Evolutionary conservation across 192 early-diverging fungal species (phyloP), one percentile per base, ranked within the genome.

Genomic region (Gigaspora rosea): DNA sequence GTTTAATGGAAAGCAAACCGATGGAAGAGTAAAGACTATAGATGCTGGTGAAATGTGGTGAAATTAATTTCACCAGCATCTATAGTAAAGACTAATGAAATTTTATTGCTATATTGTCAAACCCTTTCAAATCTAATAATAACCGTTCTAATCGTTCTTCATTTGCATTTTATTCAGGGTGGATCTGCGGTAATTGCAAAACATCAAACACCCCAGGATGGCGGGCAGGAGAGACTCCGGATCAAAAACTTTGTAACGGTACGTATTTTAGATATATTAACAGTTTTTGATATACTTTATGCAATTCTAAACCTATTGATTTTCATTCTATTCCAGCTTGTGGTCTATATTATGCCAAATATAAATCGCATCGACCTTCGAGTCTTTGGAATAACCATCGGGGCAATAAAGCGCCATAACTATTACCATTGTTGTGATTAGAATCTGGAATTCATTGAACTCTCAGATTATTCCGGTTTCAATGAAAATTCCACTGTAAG

Each of bases 221-320:
- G 78, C 35, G 73, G 56, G 78, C 78, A 12, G 78, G 71, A 20
- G 78, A 75, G 52, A 75, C 78, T 27, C 72, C 78, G 11, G 78
- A 79, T 16, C 62, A 79, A 61, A 79, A 75, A 49, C 62, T 79
- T 32, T 79, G 78, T 65, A 79, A 75, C n/a, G 73, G 78, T 79
- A 66, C 11, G 33, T 73, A 0, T 56, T 56, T n/a, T 18, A 18
- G 52, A 18, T 11, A 62, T 58, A 22, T 46, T 15, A 10, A 20
- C 13, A 11, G 41, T 36, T 41, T 36, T 16, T 20, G 33, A 15
- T 36, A 22, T 63, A 11, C 11, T 33, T 4, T 47, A 35, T 16
- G n/a, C 2, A 48, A 9, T 32, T 10, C 35, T 32, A 74, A 35
- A 33, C 4, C 11, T 35, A n/a, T 49, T 33, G 11, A 10, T 36